Base-by-base conservation (phyloP, 257 asterid species). In the Solanum piurae region DNA sequence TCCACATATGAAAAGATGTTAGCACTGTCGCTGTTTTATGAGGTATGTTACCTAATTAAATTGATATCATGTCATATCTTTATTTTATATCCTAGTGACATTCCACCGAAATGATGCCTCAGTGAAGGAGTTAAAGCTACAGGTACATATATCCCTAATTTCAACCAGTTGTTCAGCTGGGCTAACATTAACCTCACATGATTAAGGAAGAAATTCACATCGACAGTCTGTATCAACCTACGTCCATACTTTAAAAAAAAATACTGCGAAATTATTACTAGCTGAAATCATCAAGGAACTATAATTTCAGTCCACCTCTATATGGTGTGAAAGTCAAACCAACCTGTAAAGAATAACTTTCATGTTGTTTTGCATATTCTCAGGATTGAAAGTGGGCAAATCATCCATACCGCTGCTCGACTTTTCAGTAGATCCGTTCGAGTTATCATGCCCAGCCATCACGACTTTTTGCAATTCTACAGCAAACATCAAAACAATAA, bases 341-440 rank as follows among this genome's bases (percentile, higher is more conserved):
- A 82, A 96, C 99, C 99, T 93, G 90, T 96, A 96, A 60, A 88
- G 85, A 62, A 96, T 94, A 76, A 93, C 83, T 89, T 92, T 96
- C 37, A 93, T 89, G 90, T 96, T 96, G 93, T 91, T 95, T 85
- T 89, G 97, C 92, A 93, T 89, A 91, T 94, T 93, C 87, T 96
- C 98, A 72, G 89, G 95, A 91, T 94, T 93, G 93, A 93, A 90
- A 84, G 93, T 93, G 9, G 94, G 94, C 86, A 95, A 90, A 86
- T 91, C 98, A 87, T 94, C 93, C 89, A 88, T 86, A 69, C 73
- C 72, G 86, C 91, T 94, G 75, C 91, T 89, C 14, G 94, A 91
- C 88, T 94, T 91, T 92, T 92, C 93, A 86, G 90, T 91, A 69
- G 83, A 87, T 25, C 72, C 73, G 40, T 89, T 92, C 21, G 94